Evolutionary conservation across 2,329 filamentous ascomycete species (phyloP).

Genomic region (Colletotrichum sansevieriae): DNA sequence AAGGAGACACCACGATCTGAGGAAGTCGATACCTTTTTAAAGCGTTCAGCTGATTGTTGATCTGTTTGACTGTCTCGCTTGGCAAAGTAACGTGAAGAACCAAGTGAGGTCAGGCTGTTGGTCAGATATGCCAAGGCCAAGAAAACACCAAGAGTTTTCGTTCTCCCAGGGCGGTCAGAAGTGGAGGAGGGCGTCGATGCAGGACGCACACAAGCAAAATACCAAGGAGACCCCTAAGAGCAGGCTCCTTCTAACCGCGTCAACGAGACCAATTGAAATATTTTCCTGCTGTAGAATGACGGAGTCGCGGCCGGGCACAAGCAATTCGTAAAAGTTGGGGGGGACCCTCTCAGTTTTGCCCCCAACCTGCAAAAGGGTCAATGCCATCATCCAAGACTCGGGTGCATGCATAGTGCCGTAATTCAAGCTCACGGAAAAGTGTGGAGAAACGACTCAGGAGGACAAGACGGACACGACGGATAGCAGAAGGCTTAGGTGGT

Average conservation of each 20-base stretch:
- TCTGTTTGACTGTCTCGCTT: neutral
- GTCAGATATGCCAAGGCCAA: slow-evolving; percentile 36
- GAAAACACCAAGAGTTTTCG: slow-evolving; percentile 21
- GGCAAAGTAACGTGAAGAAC: neutral
- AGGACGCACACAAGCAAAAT: slow-evolving; percentile 9
- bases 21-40: slow-evolving; percentile 1
- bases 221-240: slow-evolving; percentile 14
- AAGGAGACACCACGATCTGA: neutral
- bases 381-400: slow-evolving; percentile 39
- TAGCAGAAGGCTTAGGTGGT: slow-evolving; percentile 26
- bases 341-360: slow-evolving; percentile 9
- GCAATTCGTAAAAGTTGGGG: slow-evolving; percentile 7
- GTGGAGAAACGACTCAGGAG: slow-evolving; percentile 7
- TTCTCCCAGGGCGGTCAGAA: slow-evolving; percentile 5
- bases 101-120: slow-evolving; percentile 14
- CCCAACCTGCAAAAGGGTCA: slow-evolving; percentile 7
- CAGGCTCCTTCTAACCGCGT: slow-evolving; percentile 3
- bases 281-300: slow-evolving; percentile 29
- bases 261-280: slow-evolving; percentile 10
- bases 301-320: slow-evolving; percentile 12
- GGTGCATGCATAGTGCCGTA: slow-evolving; percentile 36
- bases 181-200: slow-evolving; percentile 33
- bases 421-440: slow-evolving; percentile 32
- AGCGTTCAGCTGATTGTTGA: slow-evolving; percentile 5
- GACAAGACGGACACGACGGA: slow-evolving; percentile 36